Percentiles rank a stretch among this genome's conserved stretches.
Evolutionary conservation across 305 asterid species (phyloP).

Genomic region (Rubia tinctorum): DNA sequence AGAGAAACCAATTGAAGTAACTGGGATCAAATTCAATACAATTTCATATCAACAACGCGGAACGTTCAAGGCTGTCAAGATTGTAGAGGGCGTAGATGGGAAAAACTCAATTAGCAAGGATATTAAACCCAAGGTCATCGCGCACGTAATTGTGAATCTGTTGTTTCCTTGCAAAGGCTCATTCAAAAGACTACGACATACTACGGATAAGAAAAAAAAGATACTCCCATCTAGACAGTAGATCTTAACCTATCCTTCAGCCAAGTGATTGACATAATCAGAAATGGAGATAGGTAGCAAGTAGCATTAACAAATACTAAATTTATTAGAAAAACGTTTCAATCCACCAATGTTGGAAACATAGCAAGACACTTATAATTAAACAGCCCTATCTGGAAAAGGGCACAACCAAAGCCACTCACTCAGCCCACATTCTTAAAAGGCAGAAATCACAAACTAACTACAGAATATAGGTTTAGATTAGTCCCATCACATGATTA

Average conservation of each 20-base stretch:
- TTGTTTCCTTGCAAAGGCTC: not conserved
- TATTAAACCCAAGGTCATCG: no score
- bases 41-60: no score
- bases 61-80: no score
- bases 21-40: no score
- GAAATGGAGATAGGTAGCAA: not conserved
- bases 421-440: not conserved
- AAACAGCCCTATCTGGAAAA: not conserved
- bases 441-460: not conserved
- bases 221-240: not conserved
- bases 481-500: constrained; percentile 35
- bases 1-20: no score
- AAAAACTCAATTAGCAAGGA: no score
- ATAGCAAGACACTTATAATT: not conserved
- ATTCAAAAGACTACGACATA: no score
- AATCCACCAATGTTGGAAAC: not conserved
- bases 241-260: not conserved
- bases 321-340: not conserved
- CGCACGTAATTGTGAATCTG: not conserved
- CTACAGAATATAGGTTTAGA: constrained; percentile 25
- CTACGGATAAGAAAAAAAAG: no score
- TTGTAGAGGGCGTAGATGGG: no score
- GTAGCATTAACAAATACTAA: not conserved
- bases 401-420: not conserved
- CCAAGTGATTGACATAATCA: not conserved